A percentile compares a stretch with the other conserved stretches of the same genome.
Conservation (phyloP, 179 eudicot species). For the Silene coronaria region DNA sequence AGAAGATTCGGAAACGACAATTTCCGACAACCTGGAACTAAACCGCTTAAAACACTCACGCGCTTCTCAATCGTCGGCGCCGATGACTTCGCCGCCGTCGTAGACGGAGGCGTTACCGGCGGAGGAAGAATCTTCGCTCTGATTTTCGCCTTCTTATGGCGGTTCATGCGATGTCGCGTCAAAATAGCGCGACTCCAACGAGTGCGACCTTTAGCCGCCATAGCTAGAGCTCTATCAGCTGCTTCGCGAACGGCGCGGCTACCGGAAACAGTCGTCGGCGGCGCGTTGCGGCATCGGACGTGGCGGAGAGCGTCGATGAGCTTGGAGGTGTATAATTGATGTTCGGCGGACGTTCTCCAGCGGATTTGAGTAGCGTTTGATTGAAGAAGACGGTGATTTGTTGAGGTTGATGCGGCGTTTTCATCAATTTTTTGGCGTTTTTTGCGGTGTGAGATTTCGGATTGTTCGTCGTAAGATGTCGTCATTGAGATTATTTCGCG, state of each 20-base stretch:
- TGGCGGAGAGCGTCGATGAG: slow-evolving; percentile 60
- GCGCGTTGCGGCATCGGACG: slow-evolving; percentile 36
- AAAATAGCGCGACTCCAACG: slow-evolving; percentile 84
- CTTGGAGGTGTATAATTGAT: slow-evolving; percentile 49
- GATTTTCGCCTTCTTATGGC: slow-evolving; percentile 36
- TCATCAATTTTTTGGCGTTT: slow-evolving; percentile 43
- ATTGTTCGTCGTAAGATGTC: slow-evolving; percentile 31
- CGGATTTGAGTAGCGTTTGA: slow-evolving; percentile 15
- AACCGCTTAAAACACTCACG: slow-evolving; percentile 48
- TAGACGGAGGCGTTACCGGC: background rate
- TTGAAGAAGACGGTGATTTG: background rate
- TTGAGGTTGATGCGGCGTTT: slow-evolving; percentile 3
- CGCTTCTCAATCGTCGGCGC: slow-evolving; percentile 46
- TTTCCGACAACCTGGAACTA: slow-evolving; percentile 86
- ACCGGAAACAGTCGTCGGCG: slow-evolving; percentile 17
- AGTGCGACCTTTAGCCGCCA: slow-evolving; percentile 57
- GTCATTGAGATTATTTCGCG: slow-evolving; percentile 29
- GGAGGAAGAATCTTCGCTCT: slow-evolving; percentile 20
- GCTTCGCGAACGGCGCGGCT: slow-evolving; percentile 59
- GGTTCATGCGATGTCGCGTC: slow-evolving; percentile 31
- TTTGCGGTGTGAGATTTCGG: slow-evolving; percentile 36
- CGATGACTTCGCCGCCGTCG: background rate
- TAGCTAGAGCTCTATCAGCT: slow-evolving; percentile 68
- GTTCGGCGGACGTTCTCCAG: slow-evolving; percentile 56
- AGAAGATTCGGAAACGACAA: slow-evolving; percentile 65